phyloP scores from a whole-genome alignment of 2,329 filamentous ascomycete genomes.

The Colletotrichum incanum region DNA sequence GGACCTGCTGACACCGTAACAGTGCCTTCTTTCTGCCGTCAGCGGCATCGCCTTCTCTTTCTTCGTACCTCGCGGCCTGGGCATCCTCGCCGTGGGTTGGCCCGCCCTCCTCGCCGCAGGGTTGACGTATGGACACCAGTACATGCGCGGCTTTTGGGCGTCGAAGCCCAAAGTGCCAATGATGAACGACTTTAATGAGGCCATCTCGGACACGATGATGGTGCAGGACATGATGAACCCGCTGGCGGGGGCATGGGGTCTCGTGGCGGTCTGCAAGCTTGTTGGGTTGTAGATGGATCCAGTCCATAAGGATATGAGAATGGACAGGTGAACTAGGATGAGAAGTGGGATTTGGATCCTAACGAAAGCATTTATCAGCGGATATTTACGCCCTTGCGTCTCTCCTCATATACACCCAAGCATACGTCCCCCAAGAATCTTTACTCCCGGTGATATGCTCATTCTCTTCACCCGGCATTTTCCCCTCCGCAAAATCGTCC shows the following conservation, averaged over 20 bases:
- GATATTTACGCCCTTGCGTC: constrained; percentile 29
- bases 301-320: background rate
- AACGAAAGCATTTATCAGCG: background rate
- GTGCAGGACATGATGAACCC: constrained; percentile 44
- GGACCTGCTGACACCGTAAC: background rate
- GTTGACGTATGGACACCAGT: constrained; percentile 43
- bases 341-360: too few relatives aligned
- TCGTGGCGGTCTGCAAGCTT: constrained; percentile 46
- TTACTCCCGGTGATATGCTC: constrained; percentile 35
- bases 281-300: constrained; percentile 33
- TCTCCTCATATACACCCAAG: constrained; percentile 52
- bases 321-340: background rate
- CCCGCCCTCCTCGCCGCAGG: constrained; percentile 44
- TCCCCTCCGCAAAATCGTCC: constrained; percentile 18
- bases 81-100: constrained; percentile 43
- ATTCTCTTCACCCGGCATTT: background rate
- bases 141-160: constrained; percentile 51
- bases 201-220: constrained; percentile 47
- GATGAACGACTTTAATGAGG: constrained; percentile 51
- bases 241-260: constrained; percentile 44
- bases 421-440: constrained; percentile 45
- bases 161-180: constrained; percentile 49
- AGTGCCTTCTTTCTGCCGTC: constrained; percentile 46
- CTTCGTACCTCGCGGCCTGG: constrained; percentile 33
- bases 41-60: constrained; percentile 43